A percentile compares a stretch with the other conserved stretches of the same genome.
phyloP scores from a whole-genome alignment of 2,329 filamentous ascomycete genomes.

The Venturia oleaginea region DNA sequence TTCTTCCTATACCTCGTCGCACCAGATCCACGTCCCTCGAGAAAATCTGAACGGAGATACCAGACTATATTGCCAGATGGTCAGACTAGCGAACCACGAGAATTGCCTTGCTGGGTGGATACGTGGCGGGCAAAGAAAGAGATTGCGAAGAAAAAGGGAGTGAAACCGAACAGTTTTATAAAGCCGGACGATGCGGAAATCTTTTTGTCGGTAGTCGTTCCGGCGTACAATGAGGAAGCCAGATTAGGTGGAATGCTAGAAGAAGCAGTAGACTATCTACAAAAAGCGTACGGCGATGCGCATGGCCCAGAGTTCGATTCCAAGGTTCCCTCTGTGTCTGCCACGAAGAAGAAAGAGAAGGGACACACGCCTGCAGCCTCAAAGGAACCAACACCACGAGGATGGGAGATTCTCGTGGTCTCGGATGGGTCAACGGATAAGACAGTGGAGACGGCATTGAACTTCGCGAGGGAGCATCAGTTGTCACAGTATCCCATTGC shows the following conservation, averaged over 20 bases:
- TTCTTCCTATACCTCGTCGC: slow-evolving; percentile 3
- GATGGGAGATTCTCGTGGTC: slow-evolving; percentile 89
- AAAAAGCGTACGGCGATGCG: slow-evolving; percentile 59
- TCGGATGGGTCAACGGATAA: slow-evolving; percentile 81
- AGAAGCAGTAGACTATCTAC: slow-evolving; percentile 81
- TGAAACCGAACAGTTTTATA: slow-evolving; percentile 36
- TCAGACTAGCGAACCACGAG: slow-evolving; percentile 43
- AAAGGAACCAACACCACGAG: slow-evolving; percentile 27
- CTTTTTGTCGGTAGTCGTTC: slow-evolving; percentile 86
- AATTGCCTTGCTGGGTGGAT: slow-evolving; percentile 82
- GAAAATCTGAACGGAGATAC: slow-evolving; percentile 77
- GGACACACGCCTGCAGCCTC: background rate
- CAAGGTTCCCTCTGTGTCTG: slow-evolving; percentile 26
- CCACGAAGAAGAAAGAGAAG: slow-evolving; percentile 23
- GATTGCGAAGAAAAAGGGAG: slow-evolving; percentile 24
- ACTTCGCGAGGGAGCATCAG: slow-evolving; percentile 65
- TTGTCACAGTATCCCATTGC: slow-evolving; percentile 33
- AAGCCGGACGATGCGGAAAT: slow-evolving; percentile 66
- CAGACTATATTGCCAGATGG: slow-evolving; percentile 63
- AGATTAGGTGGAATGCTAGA: slow-evolving; percentile 77
- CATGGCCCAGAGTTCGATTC: slow-evolving; percentile 19
- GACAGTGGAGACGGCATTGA: slow-evolving; percentile 70
- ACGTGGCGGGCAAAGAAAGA: slow-evolving; percentile 54
- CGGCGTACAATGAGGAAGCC: slow-evolving; percentile 89
- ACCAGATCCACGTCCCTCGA: slow-evolving; percentile 56